These are phyloP conservation scores for Kluyveromyces nonfermentans DNA, from an alignment of 805 yeast genomes.

Conservation along the genomic window DNA sequence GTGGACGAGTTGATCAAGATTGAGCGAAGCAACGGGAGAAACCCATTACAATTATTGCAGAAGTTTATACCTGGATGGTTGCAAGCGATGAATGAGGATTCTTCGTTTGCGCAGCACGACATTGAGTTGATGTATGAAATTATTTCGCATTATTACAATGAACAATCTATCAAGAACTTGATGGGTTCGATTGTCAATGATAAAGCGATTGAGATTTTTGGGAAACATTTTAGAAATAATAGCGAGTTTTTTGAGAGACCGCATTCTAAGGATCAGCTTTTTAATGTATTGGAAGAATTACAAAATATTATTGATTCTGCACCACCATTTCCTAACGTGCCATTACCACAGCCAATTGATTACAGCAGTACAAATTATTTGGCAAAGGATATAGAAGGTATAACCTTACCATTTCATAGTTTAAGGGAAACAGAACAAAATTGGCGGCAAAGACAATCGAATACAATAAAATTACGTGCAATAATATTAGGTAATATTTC, in stretches of 20 bases:
- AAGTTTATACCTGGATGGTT: slow-evolving; percentile 28
- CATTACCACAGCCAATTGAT: neutral
- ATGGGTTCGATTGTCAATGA: neutral
- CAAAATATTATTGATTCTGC: slow-evolving; percentile 2
- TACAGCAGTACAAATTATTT: slow-evolving; percentile 14
- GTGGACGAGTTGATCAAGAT: slow-evolving; percentile 22
- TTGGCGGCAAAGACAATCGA: slow-evolving; percentile 68
- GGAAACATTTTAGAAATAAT: neutral
- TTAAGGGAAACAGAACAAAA: slow-evolving; percentile 76
- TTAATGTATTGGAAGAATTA: neutral
- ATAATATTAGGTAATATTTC: slow-evolving; percentile 50
- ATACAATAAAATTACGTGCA: slow-evolving; percentile 46
- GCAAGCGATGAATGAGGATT: slow-evolving; percentile 24
- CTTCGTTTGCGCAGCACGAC: slow-evolving; percentile 14
- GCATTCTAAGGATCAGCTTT: slow-evolving; percentile 4
- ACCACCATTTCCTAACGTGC: slow-evolving; percentile 1
- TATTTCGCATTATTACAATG: slow-evolving; percentile 15
- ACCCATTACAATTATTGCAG: slow-evolving; percentile 24
- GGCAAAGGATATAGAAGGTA: slow-evolving; percentile 18
- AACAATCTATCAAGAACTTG: slow-evolving; percentile 5
- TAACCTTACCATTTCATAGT: slow-evolving; percentile 43
- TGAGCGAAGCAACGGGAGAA: slow-evolving; percentile 22
- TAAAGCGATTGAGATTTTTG: neutral
- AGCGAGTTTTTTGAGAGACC: neutral
- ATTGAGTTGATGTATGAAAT: slow-evolving; percentile 22